A percentile compares a stretch with the other conserved stretches of the same genome.
These are phyloP conservation scores for Mycena crocata DNA, from an alignment of 768 basidiomycete species.

Conservation along the genomic window DNA sequence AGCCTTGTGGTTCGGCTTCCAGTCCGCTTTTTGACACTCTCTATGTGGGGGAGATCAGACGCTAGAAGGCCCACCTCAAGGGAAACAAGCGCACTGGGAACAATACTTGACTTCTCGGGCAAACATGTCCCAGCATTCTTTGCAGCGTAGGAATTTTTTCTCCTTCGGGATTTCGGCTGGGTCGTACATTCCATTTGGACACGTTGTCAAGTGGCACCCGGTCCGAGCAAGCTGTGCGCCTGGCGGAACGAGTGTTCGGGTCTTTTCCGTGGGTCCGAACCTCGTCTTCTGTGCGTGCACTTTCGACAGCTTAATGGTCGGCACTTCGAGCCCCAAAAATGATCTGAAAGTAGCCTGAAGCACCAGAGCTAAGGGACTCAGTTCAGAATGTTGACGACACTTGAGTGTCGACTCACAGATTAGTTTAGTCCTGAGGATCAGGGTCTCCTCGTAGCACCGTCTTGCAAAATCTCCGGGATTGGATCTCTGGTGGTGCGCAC, in stretches of 20 bases:
- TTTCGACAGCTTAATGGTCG: not conserved
- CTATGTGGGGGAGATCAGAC: not conserved
- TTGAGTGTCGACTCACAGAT: not conserved
- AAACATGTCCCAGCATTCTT: not conserved
- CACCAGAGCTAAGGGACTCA: not conserved
- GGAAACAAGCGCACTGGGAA: not conserved
- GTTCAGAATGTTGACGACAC: not conserved
- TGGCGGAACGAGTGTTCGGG: not conserved
- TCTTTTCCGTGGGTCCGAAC: not conserved
- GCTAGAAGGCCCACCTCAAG: too few species aligned
- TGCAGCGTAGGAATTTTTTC: constrained; percentile 2
- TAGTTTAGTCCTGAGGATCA: constrained; percentile 14
- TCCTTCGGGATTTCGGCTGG: not conserved
- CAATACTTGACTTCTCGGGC: constrained; percentile 16
- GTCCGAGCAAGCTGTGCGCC: not conserved
- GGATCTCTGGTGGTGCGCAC: not conserved
- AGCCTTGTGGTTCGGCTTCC: constrained; percentile 14
- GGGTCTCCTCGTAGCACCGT: not conserved
- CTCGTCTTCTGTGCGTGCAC: not conserved
- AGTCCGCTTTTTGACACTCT: constrained; percentile 14
- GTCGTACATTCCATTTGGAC: constrained; percentile 5
- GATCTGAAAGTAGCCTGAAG: not conserved
- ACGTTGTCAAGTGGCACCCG: constrained; percentile 4
- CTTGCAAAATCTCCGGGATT: not conserved
- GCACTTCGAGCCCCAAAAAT: not conserved